Conservation (phyloP, 106 monocot genomes). For the Acorus calamus region DNA sequence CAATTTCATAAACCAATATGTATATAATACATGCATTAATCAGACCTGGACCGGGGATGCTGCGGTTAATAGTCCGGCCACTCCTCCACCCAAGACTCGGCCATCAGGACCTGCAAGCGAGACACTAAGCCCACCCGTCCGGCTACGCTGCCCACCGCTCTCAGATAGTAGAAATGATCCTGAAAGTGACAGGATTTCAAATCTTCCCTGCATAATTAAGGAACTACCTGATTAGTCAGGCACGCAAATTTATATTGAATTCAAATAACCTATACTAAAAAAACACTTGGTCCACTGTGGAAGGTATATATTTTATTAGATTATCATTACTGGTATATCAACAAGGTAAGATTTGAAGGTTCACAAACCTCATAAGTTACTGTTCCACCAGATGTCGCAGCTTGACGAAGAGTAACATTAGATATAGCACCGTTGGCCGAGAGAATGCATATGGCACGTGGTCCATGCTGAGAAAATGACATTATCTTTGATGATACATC, state of each 20-base stretch:
- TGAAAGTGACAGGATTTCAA: conserved; percentile 88
- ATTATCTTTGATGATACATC: conserved; percentile 91
- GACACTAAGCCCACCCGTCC: conserved; percentile 87
- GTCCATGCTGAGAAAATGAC: conserved; percentile 90
- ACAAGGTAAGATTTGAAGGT: no score
- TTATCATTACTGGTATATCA: no score
- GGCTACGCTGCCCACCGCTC: conserved; percentile 74
- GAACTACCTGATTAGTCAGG: neutral
- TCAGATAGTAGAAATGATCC: conserved; percentile 88
- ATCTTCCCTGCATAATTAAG: conserved; percentile 57
- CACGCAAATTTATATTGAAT: no score
- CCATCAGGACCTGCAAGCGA: conserved; percentile 94
- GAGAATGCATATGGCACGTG: conserved; percentile 76
- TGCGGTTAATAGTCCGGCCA: conserved; percentile 82
- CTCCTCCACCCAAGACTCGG: conserved; percentile 87
- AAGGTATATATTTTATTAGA: no score
- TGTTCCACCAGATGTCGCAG: conserved; percentile 93
- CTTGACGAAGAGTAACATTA: conserved; percentile 88
- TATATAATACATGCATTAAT: neutral
- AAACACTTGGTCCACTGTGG: no score
- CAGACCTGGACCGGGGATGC: conserved; percentile 91
- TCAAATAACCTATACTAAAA: no score
- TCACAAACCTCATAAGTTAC: conserved; percentile 88
- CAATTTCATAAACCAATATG: no score
- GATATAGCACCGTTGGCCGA: conserved; percentile 96